phyloP scores from a whole-genome alignment of 2,329 filamentous ascomycete species.

The Teratosphaeria viscida region DNA sequence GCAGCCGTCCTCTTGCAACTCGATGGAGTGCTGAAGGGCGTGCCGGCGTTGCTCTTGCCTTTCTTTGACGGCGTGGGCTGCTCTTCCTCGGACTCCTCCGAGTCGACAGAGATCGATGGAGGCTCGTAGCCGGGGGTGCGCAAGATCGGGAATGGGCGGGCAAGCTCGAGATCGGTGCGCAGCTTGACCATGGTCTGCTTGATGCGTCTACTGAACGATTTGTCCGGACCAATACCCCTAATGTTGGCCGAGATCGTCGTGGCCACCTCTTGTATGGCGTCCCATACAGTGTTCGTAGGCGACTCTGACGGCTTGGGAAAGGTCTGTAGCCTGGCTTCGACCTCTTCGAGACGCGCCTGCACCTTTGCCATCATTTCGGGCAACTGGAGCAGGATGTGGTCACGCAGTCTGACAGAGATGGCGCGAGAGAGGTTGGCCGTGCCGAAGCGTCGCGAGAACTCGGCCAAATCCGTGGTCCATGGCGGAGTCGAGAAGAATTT shows the following conservation, averaged over 20 bases:
- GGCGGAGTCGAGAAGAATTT: constrained; percentile 39
- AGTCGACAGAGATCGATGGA: constrained; percentile 8
- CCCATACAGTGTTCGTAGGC: constrained; percentile 54
- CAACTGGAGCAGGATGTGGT: constrained; percentile 32
- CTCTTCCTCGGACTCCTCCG: constrained; percentile 11
- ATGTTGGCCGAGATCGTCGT: constrained; percentile 44
- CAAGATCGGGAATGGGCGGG: constrained; percentile 20
- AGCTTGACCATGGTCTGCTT: constrained; percentile 42
- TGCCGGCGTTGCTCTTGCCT: constrained; percentile 17
- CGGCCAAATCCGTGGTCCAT: constrained; percentile 36
- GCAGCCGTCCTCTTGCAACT: not conserved
- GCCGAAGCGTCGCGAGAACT: constrained; percentile 40
- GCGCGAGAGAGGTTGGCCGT: constrained; percentile 39
- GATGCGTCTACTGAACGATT: constrained; percentile 36
- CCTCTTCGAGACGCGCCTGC: constrained; percentile 35
- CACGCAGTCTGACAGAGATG: constrained; percentile 39
- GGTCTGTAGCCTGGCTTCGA: constrained; percentile 44
- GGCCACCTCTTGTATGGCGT: constrained; percentile 49
- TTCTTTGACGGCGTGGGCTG: constrained; percentile 21
- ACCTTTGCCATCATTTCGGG: constrained; percentile 38
- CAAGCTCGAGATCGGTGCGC: constrained; percentile 27
- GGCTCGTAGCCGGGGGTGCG: constrained; percentile 15
- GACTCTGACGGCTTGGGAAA: constrained; percentile 56
- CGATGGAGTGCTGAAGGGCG: not conserved
- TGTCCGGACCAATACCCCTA: constrained; percentile 34